Percentiles rank a stretch among this genome's conserved stretches.
phyloP scores from a whole-genome alignment of 2,329 filamentous ascomycete genomes.

The Corynespora cassiicola region DNA sequence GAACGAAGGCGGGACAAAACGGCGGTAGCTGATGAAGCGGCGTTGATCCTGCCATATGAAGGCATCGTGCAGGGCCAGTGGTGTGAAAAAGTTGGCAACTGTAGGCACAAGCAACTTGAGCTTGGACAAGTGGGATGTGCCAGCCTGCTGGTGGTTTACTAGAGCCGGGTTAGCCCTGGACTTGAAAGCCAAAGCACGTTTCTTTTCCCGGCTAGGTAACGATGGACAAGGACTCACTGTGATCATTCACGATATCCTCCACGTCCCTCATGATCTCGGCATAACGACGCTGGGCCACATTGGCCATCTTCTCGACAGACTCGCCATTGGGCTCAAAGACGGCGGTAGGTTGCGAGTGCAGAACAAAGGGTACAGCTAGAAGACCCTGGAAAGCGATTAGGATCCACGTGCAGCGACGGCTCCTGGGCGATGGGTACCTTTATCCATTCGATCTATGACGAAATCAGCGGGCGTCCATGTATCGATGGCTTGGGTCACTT shows the following conservation, averaged over 20 bases:
- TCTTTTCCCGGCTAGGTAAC: not conserved
- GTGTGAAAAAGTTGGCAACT: slow-evolving; percentile 93
- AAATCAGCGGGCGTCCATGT: slow-evolving; percentile 13
- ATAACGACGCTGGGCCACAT: slow-evolving; percentile 84
- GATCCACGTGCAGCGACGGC: not conserved
- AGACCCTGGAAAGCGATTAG: slow-evolving; percentile 52
- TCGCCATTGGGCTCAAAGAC: slow-evolving; percentile 75
- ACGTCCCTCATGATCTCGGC: slow-evolving; percentile 95
- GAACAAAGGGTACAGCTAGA: slow-evolving; percentile 92
- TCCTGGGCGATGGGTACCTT: slow-evolving; percentile 61
- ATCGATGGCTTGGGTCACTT: slow-evolving; percentile 56
- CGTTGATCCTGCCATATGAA: slow-evolving; percentile 89
- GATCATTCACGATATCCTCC: slow-evolving; percentile 88
- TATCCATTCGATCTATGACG: slow-evolving; percentile 80
- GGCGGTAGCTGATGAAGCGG: slow-evolving; percentile 85
- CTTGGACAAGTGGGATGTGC: slow-evolving; percentile 78
- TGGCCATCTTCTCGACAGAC: slow-evolving; percentile 74
- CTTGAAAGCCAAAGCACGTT: not conserved
- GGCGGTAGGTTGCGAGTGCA: slow-evolving; percentile 93
- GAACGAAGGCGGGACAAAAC: slow-evolving; percentile 95
- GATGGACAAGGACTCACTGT: slow-evolving; percentile 67
- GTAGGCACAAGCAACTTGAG: slow-evolving; percentile 90
- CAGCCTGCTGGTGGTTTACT: slow-evolving; percentile 75
- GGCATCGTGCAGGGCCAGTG: slow-evolving; percentile 83
- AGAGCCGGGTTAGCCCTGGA: slow-evolving; percentile 1